Conservation (phyloP, 2,329 filamentous ascomycete genomes). For the Ceratocystis papillata region DNA sequence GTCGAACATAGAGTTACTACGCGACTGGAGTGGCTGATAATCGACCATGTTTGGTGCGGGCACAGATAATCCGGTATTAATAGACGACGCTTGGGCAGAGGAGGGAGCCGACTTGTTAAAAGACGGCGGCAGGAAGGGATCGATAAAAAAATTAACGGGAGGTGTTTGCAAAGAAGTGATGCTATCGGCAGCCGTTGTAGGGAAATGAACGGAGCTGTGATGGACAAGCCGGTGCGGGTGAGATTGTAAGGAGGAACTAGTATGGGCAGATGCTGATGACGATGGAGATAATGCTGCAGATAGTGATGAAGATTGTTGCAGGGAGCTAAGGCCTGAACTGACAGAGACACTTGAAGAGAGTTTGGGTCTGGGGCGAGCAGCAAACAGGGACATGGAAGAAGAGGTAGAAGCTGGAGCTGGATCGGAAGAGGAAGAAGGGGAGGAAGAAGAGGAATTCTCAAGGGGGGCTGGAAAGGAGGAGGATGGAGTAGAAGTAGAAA, state of each 20-base stretch:
- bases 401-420: not conserved
- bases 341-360: constrained; percentile 1
- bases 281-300: not conserved
- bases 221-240: not conserved
- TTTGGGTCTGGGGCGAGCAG: not conserved
- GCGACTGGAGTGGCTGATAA: not conserved
- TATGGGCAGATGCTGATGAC: not conserved
- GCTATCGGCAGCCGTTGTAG: not conserved
- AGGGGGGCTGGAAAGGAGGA: not conserved
- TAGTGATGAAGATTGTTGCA: not conserved
- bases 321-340: not conserved
- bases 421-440: not conserved
- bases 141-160: not conserved
- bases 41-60: not conserved
- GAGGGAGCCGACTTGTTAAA: not conserved
- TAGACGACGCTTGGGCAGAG: not conserved
- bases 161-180: not conserved
- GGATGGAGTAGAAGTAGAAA: too few relatives aligned
- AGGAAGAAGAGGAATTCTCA: not conserved
- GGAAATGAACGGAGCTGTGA: not conserved
- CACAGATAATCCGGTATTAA: not conserved
- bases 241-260: not conserved
- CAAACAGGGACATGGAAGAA: too few relatives aligned
- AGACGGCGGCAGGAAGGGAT: not conserved
- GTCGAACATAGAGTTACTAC: not conserved